These are phyloP conservation scores for Fusarium sp. DNA, from an alignment of 2,329 filamentous ascomycete species.

Conservation along the genomic window DNA sequence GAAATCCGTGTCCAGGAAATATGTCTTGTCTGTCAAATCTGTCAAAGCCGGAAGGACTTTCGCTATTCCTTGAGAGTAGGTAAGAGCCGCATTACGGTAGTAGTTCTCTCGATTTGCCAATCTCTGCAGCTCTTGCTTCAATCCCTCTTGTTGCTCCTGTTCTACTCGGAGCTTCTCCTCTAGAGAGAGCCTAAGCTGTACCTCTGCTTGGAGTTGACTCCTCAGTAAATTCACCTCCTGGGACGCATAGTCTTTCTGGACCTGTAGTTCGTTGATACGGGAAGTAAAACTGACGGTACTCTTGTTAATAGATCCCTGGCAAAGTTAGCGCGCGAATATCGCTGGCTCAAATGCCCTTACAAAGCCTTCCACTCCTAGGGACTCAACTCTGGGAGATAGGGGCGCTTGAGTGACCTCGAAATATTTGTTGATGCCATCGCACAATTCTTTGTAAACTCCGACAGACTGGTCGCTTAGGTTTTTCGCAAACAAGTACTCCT, in stretches of 20 bases:
- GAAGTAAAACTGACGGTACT: not conserved
- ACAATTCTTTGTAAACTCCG: constrained; percentile 3
- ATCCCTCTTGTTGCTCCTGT: not conserved
- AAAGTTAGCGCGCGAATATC: not conserved
- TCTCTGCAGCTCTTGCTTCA: constrained; percentile 1
- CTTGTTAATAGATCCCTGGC: not conserved
- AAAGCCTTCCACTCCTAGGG: not conserved
- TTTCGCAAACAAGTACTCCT: constrained; percentile 13
- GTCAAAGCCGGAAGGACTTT: constrained; percentile 5
- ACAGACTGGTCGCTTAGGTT: constrained; percentile 15
- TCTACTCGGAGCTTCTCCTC: constrained; percentile 3
- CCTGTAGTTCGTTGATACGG: constrained; percentile 1
- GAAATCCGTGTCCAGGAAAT: not conserved
- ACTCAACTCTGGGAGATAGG: not conserved
- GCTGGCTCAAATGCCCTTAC: not conserved
- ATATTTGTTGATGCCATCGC: not conserved
- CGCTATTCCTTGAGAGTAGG: constrained; percentile 14
- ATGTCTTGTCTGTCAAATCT: not conserved
- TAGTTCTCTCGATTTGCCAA: constrained; percentile 5
- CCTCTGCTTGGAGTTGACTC: not conserved
- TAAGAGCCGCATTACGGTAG: constrained; percentile 11
- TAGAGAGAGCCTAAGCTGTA: not conserved
- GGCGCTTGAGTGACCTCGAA: not conserved
- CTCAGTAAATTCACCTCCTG: not conserved
- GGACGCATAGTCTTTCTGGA: constrained; percentile 2